Evolutionary conservation across 352 stramenopile species (phyloP).

Genomic region (Phytophthora boehmeriae): DNA sequence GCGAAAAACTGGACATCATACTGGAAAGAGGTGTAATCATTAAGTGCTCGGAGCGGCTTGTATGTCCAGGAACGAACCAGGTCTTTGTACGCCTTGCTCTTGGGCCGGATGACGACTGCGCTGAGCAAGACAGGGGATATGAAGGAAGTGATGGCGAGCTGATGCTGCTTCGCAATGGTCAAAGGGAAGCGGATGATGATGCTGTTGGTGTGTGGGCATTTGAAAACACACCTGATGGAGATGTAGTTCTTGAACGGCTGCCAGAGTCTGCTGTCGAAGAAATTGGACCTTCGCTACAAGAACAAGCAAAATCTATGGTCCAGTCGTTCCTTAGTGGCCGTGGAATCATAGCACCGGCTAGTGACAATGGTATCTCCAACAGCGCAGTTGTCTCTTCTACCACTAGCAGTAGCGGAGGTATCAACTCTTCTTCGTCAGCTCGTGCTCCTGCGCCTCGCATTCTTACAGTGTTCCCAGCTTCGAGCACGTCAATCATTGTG

Average conservation of each 20-base stretch:
- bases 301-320: constrained; percentile 75
- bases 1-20: constrained; percentile 55
- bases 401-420: constrained; percentile 14
- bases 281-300: constrained; percentile 42
- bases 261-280: constrained; percentile 48
- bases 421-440: constrained; percentile 1
- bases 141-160: constrained; percentile 27
- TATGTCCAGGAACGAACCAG: constrained; percentile 64
- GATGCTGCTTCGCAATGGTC: constrained; percentile 28
- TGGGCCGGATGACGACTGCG: constrained; percentile 16
- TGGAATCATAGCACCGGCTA: constrained; percentile 39
- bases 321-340: constrained; percentile 62
- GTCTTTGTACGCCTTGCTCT: constrained; percentile 63
- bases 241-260: constrained; percentile 65
- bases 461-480: constrained; percentile 59
- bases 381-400: constrained; percentile 17
- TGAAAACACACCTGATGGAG: constrained; percentile 64
- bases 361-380: constrained; percentile 22
- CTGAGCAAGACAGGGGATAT: constrained; percentile 16
- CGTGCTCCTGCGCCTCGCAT: constrained; percentile 49
- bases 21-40: constrained; percentile 63
- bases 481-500: constrained; percentile 64
- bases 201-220: constrained; percentile 64
- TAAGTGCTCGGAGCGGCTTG: constrained; percentile 53
- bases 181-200: constrained; percentile 40